Conservation (phyloP, 805 yeast genomes). For the Saccharomycopsis fodiens region DNA sequence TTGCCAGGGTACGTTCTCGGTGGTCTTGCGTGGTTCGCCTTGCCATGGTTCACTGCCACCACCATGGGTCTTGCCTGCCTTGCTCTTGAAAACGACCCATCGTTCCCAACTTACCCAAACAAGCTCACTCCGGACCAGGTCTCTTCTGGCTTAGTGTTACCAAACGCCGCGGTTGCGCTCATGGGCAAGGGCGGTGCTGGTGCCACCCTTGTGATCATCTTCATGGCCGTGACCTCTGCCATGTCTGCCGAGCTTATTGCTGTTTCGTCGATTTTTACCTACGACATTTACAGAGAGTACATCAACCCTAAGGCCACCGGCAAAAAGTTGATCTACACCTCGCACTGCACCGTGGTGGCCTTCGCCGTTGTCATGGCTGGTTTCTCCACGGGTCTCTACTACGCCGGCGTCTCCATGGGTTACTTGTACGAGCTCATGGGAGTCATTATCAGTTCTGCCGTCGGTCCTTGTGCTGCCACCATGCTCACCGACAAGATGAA, state of each 20-base stretch:
- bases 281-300: slow-evolving; percentile 78
- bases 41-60: slow-evolving; percentile 76
- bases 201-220: slow-evolving; percentile 68
- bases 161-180: slow-evolving; percentile 66
- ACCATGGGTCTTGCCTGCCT: slow-evolving; percentile 84
- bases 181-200: slow-evolving; percentile 87
- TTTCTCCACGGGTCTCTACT: slow-evolving; percentile 72
- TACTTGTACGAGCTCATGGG: slow-evolving; percentile 87
- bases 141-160: slow-evolving; percentile 69
- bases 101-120: slow-evolving; percentile 76
- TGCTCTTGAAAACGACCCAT: slow-evolving; percentile 58
- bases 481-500: slow-evolving; percentile 60
- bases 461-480: slow-evolving; percentile 65
- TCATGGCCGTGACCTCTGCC: slow-evolving; percentile 91
- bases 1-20: slow-evolving; percentile 84
- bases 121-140: slow-evolving; percentile 61
- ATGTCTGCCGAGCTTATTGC: slow-evolving; percentile 88
- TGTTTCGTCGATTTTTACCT: slow-evolving; percentile 77
- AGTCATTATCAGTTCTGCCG: slow-evolving; percentile 80
- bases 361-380: slow-evolving; percentile 67
- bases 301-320: slow-evolving; percentile 73
- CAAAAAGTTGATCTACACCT: slow-evolving; percentile 56
- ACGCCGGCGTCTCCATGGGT: slow-evolving; percentile 82
- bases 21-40: slow-evolving; percentile 87
- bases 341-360: slow-evolving; percentile 60